phyloP scores from a whole-genome alignment of 805 yeast species.

The Barnettozyma pratensis region DNA sequence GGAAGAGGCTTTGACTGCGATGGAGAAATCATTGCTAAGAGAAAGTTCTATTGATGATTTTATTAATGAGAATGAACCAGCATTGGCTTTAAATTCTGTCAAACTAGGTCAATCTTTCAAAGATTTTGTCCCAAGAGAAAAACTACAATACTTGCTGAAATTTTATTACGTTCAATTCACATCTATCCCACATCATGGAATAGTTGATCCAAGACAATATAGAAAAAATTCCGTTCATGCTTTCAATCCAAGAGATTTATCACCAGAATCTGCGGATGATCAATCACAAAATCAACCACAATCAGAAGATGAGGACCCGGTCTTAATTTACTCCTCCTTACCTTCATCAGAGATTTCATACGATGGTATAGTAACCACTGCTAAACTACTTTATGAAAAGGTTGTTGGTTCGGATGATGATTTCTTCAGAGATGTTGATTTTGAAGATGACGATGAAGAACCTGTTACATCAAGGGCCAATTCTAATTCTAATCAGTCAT shows the following conservation, averaged over 20 bases:
- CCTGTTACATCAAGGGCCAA: not conserved
- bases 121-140: constrained; percentile 78
- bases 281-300: constrained; percentile 32
- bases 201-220: constrained; percentile 39
- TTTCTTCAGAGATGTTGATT: constrained; percentile 85
- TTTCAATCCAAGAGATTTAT: constrained; percentile 25
- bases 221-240: constrained; percentile 28
- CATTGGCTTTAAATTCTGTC: constrained; percentile 58
- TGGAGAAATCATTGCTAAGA: constrained; percentile 76
- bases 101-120: constrained; percentile 81
- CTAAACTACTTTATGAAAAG: constrained; percentile 63
- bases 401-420: constrained; percentile 94
- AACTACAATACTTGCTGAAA: constrained; percentile 55
- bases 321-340: constrained; percentile 48
- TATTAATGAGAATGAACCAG: constrained; percentile 33
- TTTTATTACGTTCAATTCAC: constrained; percentile 57
- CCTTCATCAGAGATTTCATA: constrained; percentile 85
- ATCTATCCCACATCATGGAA: constrained; percentile 51
- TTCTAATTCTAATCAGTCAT: not conserved
- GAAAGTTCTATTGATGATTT: constrained; percentile 51
- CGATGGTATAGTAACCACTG: constrained; percentile 85
- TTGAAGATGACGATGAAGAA: constrained; percentile 78
- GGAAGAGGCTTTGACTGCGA: constrained; percentile 71
- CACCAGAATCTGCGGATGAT: constrained; percentile 11
- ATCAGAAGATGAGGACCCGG: not conserved